phyloP scores from a whole-genome alignment of 1,284 basidiomycete genomes.

The Rhodotorula sp. region DNA sequence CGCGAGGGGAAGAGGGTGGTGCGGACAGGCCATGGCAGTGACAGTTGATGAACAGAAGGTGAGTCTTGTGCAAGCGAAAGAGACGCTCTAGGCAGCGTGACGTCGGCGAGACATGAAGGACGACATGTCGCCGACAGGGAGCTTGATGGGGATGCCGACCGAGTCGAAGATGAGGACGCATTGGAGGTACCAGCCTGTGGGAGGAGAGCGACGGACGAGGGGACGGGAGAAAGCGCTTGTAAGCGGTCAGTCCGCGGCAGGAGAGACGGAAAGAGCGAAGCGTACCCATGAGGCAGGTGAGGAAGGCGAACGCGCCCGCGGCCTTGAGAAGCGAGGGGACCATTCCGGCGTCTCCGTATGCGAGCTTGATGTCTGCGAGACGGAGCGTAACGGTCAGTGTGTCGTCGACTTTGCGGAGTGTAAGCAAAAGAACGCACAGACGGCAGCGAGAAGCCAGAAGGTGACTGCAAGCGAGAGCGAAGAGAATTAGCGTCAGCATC shows the following conservation, averaged over 20 bases:
- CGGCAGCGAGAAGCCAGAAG: slow-evolving; percentile 41
- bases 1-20: too few relatives aligned
- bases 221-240: too few relatives aligned
- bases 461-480: background rate
- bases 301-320: slow-evolving; percentile 43
- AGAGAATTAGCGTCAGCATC: background rate
- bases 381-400: background rate
- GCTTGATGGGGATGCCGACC: slow-evolving; percentile 41
- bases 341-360: slow-evolving; percentile 17
- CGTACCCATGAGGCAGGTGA: slow-evolving; percentile 38
- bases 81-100: slow-evolving; percentile 1
- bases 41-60: too few relatives aligned
- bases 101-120: slow-evolving; percentile 18
- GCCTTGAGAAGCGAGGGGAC: slow-evolving; percentile 26
- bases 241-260: background rate
- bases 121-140: slow-evolving; percentile 45
- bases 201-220: background rate
- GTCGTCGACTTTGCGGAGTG: too few relatives aligned
- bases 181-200: slow-evolving; percentile 30
- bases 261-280: background rate
- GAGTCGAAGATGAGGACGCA: slow-evolving; percentile 40
- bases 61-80: background rate
- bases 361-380: slow-evolving; percentile 36
- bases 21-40: background rate
- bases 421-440: slow-evolving; percentile 9